phyloP scores from a whole-genome alignment of 805 yeast genomes.

The Zygoascus tannicola region DNA sequence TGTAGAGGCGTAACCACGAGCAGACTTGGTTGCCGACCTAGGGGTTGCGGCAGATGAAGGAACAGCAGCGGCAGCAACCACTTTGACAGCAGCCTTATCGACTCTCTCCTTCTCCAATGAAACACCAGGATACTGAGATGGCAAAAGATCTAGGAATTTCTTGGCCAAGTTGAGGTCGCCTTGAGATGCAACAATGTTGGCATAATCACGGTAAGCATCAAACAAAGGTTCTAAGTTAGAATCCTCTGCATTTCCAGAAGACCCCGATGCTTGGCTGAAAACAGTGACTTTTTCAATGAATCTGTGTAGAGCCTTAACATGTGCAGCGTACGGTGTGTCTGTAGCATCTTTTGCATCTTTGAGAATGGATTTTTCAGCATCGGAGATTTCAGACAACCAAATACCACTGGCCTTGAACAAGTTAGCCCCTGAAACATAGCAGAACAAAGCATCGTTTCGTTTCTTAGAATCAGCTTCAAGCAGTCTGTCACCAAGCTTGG shows the following conservation, averaged over 20 bases:
- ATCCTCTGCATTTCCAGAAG: conserved; percentile 14
- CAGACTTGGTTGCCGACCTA: too few species aligned
- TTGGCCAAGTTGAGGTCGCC: conserved; percentile 81
- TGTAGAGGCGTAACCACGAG: conserved; percentile 4
- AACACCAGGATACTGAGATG: conserved; percentile 63
- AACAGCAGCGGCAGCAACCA: conserved; percentile 11
- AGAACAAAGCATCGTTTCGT: conserved; percentile 66
- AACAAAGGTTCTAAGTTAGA: conserved; percentile 42
- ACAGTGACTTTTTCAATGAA: conserved; percentile 79
- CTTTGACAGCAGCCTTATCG: conserved; percentile 48
- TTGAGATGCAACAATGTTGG: conserved; percentile 65
- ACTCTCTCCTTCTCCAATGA: conserved; percentile 70
- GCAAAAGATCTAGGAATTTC: conserved; percentile 58
- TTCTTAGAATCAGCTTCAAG: conserved; percentile 24
- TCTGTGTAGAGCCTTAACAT: conserved; percentile 67
- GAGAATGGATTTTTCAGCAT: conserved; percentile 36
- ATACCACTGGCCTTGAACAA: conserved; percentile 67
- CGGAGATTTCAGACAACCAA: conserved; percentile 72
- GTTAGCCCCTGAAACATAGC: conserved; percentile 74
- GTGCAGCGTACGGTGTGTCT: conserved; percentile 68
- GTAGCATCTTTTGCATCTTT: conserved; percentile 16
- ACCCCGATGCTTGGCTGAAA: conserved; percentile 43
- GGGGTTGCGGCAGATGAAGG: conserved; percentile 11
- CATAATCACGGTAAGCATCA: conserved; percentile 68
- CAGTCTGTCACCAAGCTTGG: conserved; percentile 72